phyloP scores from a whole-genome alignment of 345 rosid genomes.

The Xanthoceras sorbifolium region DNA sequence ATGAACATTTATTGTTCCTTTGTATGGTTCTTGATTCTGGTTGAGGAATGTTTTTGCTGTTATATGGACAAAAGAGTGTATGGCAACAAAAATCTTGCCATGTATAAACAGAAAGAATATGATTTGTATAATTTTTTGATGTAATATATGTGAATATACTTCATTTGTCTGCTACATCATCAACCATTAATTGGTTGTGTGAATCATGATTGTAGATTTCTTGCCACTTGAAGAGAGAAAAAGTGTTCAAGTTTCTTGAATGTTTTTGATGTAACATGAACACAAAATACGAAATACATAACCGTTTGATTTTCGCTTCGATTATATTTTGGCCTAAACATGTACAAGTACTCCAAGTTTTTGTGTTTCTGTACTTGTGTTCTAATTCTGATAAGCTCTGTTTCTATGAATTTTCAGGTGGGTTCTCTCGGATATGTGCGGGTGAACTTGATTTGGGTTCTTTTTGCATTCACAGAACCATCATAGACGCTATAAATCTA shows the following conservation, averaged over 20 bases:
- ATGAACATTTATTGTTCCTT: neutral
- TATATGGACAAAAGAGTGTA: neutral
- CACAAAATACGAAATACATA: neutral
- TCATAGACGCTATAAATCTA: slow-evolving; percentile 55
- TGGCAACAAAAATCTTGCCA: neutral
- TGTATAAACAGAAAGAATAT: neutral
- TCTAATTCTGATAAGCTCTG: neutral
- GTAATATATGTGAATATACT: neutral
- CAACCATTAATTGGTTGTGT: too few species aligned
- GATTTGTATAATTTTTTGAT: neutral
- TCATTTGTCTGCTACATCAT: too few species aligned
- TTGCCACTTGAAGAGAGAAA: too few species aligned
- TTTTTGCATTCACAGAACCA: slow-evolving; percentile 55
- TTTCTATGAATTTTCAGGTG: slow-evolving; percentile 40
- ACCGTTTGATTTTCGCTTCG: neutral
- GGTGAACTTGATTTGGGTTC: slow-evolving; percentile 46
- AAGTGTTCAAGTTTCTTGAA: neutral
- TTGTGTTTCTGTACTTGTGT: neutral
- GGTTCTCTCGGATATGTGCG: slow-evolving; percentile 51
- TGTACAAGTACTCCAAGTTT: neutral
- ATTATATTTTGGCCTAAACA: neutral
- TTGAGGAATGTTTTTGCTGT: neutral
- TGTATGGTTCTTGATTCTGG: neutral
- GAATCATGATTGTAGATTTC: too few species aligned
- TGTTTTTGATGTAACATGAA: neutral